Percentiles rank a stretch among this genome's conserved stretches.
Conservation (phyloP, 164 flowering plant species). For the Aristolochia fimbriata region DNA sequence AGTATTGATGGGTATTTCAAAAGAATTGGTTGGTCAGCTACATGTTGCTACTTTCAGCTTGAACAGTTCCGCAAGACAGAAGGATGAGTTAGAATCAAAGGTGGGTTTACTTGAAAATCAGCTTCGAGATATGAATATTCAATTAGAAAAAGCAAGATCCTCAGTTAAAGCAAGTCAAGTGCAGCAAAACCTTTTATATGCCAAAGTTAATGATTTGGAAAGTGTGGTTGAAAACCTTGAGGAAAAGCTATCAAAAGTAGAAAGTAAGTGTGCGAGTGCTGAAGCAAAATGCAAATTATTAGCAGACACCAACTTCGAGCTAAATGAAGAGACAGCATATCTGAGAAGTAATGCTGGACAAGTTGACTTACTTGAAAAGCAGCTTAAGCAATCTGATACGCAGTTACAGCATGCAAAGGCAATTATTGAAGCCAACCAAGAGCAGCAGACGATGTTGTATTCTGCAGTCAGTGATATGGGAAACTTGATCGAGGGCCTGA, state of each 20-base stretch:
- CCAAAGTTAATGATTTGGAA: conserved; percentile 37
- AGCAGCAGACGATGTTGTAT: conserved; percentile 16
- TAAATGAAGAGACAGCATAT: conserved; percentile 41
- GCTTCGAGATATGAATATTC: conserved; percentile 29
- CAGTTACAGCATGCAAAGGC: conserved; percentile 25
- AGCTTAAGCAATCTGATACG: conserved; percentile 31
- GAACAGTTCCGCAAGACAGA: conserved; percentile 40
- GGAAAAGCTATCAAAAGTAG: conserved; percentile 29
- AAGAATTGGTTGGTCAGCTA: conserved; percentile 42
- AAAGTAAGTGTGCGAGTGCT: conserved; percentile 37
- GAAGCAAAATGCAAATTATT: conserved; percentile 38
- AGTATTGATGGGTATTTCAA: conserved; percentile 48
- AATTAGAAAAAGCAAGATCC: conserved; percentile 20
- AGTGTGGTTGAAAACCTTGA: conserved; percentile 26
- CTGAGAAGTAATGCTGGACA: conserved; percentile 36
- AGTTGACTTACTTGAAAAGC: conserved; percentile 7
- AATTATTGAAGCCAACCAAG: conserved; percentile 26
- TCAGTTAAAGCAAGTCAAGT: conserved; percentile 28
- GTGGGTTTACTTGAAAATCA: conserved; percentile 37
- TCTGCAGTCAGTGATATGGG: conserved; percentile 40
- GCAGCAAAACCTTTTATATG: conserved; percentile 13
- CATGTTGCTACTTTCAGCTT: conserved; percentile 50
- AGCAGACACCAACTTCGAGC: conserved; percentile 37
- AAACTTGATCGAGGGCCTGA: conserved; percentile 24
- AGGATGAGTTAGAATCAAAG: conserved; percentile 34